Percentiles rank a stretch among this genome's conserved stretches.
These are phyloP conservation scores for Suillus placidus DNA, from an alignment of 768 basidiomycete species.

Conservation along the genomic window DNA sequence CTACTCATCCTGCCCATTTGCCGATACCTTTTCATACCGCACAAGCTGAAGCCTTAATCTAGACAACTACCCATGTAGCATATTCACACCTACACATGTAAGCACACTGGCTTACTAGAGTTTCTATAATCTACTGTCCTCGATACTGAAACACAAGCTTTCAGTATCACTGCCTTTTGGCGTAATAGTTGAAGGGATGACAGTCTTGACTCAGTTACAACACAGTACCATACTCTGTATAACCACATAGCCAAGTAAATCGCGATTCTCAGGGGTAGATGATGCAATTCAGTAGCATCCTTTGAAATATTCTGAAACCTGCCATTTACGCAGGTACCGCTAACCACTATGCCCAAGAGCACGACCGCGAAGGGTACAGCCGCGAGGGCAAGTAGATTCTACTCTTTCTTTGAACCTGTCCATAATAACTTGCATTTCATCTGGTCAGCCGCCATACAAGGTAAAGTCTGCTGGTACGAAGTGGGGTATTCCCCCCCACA, in stretches of 20 bases:
- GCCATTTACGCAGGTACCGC: neutral
- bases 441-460: slow-evolving; percentile 6
- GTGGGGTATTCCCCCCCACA: neutral
- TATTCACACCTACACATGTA: neutral
- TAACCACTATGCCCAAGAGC: neutral
- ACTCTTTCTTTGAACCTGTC: neutral
- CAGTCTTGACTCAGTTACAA: no score
- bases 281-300: neutral
- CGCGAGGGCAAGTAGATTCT: neutral
- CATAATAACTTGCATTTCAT: neutral
- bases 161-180: no score
- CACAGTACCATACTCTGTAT: neutral
- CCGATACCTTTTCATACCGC: neutral
- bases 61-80: slow-evolving; percentile 2
- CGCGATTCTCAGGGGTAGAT: neutral
- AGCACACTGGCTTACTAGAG: no score
- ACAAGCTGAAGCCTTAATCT: neutral
- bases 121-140: no score
- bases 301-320: neutral
- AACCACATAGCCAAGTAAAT: neutral
- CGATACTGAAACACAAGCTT: no score
- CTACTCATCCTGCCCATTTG: neutral
- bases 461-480: slow-evolving; percentile 3
- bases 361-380: neutral
- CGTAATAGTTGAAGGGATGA: no score